Percentiles rank a stretch among this genome's conserved stretches.
Evolutionary conservation across 129 eudicot species (phyloP).

Genomic region (Ambrosia artemisiifolia): DNA sequence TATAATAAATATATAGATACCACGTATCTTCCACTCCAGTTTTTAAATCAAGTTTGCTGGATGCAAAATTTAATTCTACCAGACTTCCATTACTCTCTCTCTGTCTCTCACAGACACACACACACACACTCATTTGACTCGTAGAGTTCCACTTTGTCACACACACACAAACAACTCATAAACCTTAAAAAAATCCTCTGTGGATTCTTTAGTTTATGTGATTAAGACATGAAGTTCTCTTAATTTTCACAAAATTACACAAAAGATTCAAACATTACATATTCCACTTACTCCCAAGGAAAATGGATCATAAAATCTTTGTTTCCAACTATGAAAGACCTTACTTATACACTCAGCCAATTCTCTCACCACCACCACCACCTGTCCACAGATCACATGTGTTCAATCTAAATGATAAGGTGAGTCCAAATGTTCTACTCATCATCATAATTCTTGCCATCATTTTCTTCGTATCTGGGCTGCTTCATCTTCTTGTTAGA

Average conservation of each 20-base stretch:
- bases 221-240: conserved; percentile 7
- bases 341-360: conserved; percentile 15
- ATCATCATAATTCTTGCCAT: conserved; percentile 68
- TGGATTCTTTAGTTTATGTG: background rate
- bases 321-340: conserved; percentile 27
- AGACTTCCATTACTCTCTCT: conserved; percentile 10
- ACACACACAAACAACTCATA: conserved; percentile 6
- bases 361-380: conserved; percentile 33
- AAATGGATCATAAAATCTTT: conserved; percentile 14
- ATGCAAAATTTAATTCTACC: conserved; percentile 20
- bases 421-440: conserved; percentile 66
- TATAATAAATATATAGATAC: too few species aligned
- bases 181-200: conserved; percentile 11
- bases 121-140: background rate
- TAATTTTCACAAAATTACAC: background rate
- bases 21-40: conserved; percentile 6
- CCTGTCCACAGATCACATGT: conserved; percentile 21
- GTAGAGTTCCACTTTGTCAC: background rate
- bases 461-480: conserved; percentile 65
- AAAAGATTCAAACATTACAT: conserved; percentile 15
- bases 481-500: conserved; percentile 79
- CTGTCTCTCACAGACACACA: background rate
- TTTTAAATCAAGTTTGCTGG: conserved; percentile 24
- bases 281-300: background rate
- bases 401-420: conserved; percentile 54